A percentile compares a stretch with the other conserved stretches of the same genome.
Conservation (phyloP, 2,329 filamentous ascomycete genomes). For the Fusarium compactum region DNA sequence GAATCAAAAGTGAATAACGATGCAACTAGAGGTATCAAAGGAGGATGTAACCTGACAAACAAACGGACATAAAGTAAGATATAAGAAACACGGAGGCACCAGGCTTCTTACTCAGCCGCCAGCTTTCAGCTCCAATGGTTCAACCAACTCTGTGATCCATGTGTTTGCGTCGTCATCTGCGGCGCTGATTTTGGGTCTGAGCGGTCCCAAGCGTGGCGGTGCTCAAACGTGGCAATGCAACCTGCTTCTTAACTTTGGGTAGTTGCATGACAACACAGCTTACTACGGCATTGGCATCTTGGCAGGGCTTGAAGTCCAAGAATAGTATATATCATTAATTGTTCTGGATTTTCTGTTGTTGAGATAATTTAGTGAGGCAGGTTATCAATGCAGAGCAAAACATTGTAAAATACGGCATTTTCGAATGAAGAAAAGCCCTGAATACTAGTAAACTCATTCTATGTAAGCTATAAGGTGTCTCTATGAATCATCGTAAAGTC, state of each 20-base stretch:
- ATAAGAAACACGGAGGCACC: constrained; percentile 34
- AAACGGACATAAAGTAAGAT: constrained; percentile 21
- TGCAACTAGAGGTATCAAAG: background rate
- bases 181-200: constrained; percentile 31
- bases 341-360: background rate
- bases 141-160: constrained; percentile 21
- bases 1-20: background rate
- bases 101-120: constrained; percentile 38
- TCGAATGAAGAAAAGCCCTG: background rate
- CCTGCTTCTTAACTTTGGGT: background rate
- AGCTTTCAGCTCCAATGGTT: constrained; percentile 12
- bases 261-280: constrained; percentile 18
- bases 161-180: constrained; percentile 39
- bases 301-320: background rate
- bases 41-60: background rate
- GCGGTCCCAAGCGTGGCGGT: constrained; percentile 36
- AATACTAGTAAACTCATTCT: background rate
- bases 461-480: background rate
- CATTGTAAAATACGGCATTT: background rate
- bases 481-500: background rate
- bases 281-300: constrained; percentile 21
- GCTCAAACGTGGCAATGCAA: constrained; percentile 35
- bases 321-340: background rate
- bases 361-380: background rate
- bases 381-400: background rate